phyloP scores from a whole-genome alignment of 164 flowering plant genomes.

The Brasenia schreberi region DNA sequence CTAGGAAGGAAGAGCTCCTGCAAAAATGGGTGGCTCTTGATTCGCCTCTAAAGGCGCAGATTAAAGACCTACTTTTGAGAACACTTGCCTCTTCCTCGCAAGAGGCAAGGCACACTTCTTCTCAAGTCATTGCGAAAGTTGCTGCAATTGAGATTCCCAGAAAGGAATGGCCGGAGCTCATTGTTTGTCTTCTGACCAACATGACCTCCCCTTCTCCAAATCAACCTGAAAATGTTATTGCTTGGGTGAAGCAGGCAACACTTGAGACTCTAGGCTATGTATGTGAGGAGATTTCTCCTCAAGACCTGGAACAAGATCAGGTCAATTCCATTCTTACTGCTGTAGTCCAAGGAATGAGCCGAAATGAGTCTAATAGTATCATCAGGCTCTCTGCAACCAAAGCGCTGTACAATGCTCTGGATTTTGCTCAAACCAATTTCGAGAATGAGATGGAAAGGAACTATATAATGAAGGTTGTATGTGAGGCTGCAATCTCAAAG shows the following conservation, averaged over 20 bases:
- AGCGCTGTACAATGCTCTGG: constrained; percentile 72
- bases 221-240: neutral
- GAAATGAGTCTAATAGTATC: constrained; percentile 31
- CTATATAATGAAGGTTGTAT: constrained; percentile 71
- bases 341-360: constrained; percentile 83
- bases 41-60: constrained; percentile 32
- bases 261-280: constrained; percentile 73
- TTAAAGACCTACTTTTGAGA: constrained; percentile 43
- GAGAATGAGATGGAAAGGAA: constrained; percentile 74
- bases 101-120: constrained; percentile 65
- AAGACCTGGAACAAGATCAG: constrained; percentile 60
- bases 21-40: constrained; percentile 59
- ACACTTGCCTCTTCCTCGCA: constrained; percentile 47
- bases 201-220: constrained; percentile 38
- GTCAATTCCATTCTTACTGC: constrained; percentile 77
- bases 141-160: constrained; percentile 61
- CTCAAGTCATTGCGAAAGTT: constrained; percentile 64
- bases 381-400: constrained; percentile 79
- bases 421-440: constrained; percentile 74
- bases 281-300: constrained; percentile 65
- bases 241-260: constrained; percentile 48
- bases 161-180: constrained; percentile 69
- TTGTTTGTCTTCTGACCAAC: constrained; percentile 41
- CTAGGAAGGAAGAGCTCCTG: constrained; percentile 36
- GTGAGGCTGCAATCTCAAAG: constrained; percentile 52